Evolutionary conservation across 108 stramenopile genomes (phyloP).

Genomic region (Conticribra weissflogii): DNA sequence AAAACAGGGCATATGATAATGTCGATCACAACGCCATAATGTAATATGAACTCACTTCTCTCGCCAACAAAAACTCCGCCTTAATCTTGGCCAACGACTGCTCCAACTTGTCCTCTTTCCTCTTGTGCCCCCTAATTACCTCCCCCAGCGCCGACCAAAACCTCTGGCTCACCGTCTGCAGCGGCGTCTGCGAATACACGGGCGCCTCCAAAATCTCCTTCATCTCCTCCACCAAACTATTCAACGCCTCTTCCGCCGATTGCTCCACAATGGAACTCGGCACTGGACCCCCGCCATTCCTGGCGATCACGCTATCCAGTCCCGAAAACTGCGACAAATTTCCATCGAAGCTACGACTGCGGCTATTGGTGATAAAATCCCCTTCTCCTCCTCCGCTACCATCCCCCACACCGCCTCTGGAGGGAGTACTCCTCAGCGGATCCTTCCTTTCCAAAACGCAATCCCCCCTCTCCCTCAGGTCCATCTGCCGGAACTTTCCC

Average conservation of each 20-base stretch:
- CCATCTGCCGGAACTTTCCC: conserved; percentile 38
- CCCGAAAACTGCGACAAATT: conserved; percentile 7
- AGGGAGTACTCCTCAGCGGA: conserved; percentile 12
- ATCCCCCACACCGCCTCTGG: no score
- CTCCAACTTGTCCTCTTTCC: conserved; percentile 76
- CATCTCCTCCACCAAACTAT: conserved; percentile 83
- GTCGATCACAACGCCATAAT: no score
- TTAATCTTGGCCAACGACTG: conserved; percentile 80
- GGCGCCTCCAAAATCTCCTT: conserved; percentile 85
- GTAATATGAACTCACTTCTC: conserved; percentile 79
- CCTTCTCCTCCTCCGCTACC: conserved; percentile 4
- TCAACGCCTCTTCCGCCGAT: conserved; percentile 74
- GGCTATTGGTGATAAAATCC: conserved; percentile 14
- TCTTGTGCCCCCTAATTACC: conserved; percentile 55
- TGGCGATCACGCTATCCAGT: not conserved
- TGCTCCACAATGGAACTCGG: conserved; percentile 55
- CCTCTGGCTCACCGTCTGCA: conserved; percentile 67
- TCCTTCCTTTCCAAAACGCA: conserved; percentile 68
- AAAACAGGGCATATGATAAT: no score
- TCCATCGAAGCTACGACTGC: no score
- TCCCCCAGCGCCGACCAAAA: conserved; percentile 80
- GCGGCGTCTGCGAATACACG: conserved; percentile 77
- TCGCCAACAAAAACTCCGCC: conserved; percentile 83
- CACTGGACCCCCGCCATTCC: not conserved
- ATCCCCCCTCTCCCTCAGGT: conserved; percentile 70